These are phyloP conservation scores for Dendrothele bispora DNA, from an alignment of 768 basidiomycete genomes.

Conservation along the genomic window DNA sequence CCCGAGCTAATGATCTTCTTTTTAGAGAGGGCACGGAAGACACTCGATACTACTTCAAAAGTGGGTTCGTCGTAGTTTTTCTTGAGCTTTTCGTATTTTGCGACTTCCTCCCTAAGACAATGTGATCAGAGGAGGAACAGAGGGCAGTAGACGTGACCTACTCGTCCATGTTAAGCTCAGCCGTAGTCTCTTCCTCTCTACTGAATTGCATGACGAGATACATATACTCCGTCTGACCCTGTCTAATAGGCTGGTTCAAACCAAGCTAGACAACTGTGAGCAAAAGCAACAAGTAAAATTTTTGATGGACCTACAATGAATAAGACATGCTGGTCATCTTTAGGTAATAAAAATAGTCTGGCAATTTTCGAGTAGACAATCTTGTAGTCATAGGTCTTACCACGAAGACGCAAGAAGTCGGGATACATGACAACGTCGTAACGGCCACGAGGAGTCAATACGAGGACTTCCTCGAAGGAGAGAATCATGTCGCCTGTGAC, in stretches of 20 bases:
- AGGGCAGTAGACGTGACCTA: conserved; percentile 24
- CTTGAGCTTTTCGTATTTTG: conserved; percentile 80
- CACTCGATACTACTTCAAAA: conserved; percentile 90
- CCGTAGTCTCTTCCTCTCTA: conserved; percentile 95
- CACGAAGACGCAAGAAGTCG: conserved; percentile 91
- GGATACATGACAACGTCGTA: conserved; percentile 99
- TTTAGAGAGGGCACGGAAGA: conserved; percentile 87
- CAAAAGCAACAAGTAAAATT: background rate
- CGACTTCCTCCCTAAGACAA: conserved; percentile 64
- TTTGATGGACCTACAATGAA: conserved; percentile 75
- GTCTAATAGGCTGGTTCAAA: conserved; percentile 89
- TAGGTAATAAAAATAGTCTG: conserved; percentile 88
- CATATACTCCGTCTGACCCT: conserved; percentile 97
- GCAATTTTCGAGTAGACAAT: conserved; percentile 88
- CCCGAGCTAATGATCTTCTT: conserved; percentile 92
- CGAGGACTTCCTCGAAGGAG: conserved; percentile 93
- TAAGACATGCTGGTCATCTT: conserved; percentile 93
- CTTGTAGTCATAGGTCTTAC: conserved; percentile 99
- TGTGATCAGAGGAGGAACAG: conserved; percentile 3
- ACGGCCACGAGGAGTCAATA: conserved; percentile 92
- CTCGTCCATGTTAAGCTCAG: conserved; percentile 92
- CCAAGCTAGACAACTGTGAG: conserved; percentile 59
- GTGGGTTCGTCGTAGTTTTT: conserved; percentile 95
- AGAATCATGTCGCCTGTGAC: conserved; percentile 89
- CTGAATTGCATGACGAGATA: conserved; percentile 98